Conservation (phyloP, 148 eudicot species). For the Diospyros lotus region DNA sequence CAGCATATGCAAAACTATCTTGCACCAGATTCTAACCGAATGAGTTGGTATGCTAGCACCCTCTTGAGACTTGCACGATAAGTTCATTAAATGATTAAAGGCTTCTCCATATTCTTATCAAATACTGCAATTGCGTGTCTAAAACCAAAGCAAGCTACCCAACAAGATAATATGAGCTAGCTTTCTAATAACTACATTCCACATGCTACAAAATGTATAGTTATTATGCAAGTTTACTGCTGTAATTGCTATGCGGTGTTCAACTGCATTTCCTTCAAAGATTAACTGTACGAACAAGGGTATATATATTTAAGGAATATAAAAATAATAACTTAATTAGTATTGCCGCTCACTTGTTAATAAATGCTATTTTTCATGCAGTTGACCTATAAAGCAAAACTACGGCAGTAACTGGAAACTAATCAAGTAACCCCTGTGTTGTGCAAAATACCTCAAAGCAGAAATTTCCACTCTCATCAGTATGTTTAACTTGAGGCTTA, state of each 20-base stretch:
- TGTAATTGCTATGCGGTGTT: too few species aligned
- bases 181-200: background rate
- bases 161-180: constrained; percentile 1
- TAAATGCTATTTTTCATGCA: background rate
- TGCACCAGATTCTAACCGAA: constrained; percentile 1
- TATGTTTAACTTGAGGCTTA: constrained; percentile 85
- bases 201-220: background rate
- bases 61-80: background rate
- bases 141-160: background rate
- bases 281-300: background rate
- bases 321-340: background rate
- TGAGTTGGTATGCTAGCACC: constrained; percentile 1
- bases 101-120: background rate
- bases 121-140: background rate
- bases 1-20: background rate
- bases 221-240: background rate
- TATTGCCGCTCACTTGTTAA: too few species aligned
- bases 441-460: constrained; percentile 81
- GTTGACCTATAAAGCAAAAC: background rate
- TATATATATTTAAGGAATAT: background rate
- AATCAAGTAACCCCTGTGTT: background rate
- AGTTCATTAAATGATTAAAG: background rate
- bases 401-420: background rate
- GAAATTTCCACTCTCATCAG: constrained; percentile 64
- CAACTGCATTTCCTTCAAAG: background rate